These are phyloP conservation scores for Aspergillus sp. DNA, from an alignment of 2,329 filamentous ascomycete genomes.

Conservation along the genomic window DNA sequence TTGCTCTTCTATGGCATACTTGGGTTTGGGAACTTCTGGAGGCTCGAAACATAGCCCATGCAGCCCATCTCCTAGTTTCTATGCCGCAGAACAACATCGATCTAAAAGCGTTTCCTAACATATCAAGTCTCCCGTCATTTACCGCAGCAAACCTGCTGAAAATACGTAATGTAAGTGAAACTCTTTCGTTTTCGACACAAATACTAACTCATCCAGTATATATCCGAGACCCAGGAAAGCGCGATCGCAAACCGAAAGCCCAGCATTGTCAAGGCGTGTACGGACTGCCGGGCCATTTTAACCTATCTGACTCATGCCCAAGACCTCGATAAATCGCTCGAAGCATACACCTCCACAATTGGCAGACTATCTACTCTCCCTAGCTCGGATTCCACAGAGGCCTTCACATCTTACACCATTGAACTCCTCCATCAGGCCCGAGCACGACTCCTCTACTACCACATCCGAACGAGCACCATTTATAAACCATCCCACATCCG, in stretches of 20 bases:
- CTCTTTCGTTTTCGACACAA: background rate
- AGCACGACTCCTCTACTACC: conserved; percentile 64
- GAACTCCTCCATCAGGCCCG: conserved; percentile 71
- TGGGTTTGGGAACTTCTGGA: conserved; percentile 70
- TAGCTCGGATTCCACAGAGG: conserved; percentile 39
- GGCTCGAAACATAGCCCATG: conserved; percentile 33
- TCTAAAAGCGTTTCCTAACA: conserved; percentile 27
- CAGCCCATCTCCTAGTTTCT: conserved; percentile 40
- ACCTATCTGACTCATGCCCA: conserved; percentile 59
- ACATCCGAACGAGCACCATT: conserved; percentile 61
- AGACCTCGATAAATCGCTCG: conserved; percentile 37
- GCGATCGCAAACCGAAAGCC: conserved; percentile 53
- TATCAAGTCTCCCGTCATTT: conserved; percentile 17
- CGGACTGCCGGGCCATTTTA: conserved; percentile 65
- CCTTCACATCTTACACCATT: conserved; percentile 33
- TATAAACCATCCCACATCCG: conserved; percentile 69
- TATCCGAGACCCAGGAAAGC: conserved; percentile 57
- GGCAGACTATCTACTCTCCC: conserved; percentile 41
- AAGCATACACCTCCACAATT: conserved; percentile 45
- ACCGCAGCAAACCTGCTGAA: conserved; percentile 39
- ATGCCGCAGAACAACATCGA: conserved; percentile 38
- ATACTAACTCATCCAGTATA: conserved; percentile 55
- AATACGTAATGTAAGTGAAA: conserved; percentile 37
- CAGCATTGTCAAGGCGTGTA: conserved; percentile 54
- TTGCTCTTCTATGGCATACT: conserved; percentile 55